phyloP scores from a whole-genome alignment of 768 basidiomycete species.

The Leccinum subgranulosum region DNA sequence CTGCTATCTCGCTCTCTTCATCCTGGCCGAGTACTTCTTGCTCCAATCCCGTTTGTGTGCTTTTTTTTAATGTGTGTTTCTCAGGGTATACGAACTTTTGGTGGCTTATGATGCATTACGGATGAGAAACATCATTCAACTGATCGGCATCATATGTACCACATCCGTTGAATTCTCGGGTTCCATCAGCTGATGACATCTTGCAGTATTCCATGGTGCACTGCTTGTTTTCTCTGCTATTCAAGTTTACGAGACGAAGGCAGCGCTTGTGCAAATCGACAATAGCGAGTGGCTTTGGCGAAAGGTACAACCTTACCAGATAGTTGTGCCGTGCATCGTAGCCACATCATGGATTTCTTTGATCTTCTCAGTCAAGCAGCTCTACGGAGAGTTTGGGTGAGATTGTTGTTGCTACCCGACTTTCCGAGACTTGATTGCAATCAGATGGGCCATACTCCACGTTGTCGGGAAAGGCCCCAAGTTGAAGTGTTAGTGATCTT shows the following conservation, averaged over 20 bases:
- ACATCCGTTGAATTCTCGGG: neutral
- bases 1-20: slow-evolving; percentile 82
- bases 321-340: slow-evolving; percentile 71
- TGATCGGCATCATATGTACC: slow-evolving; percentile 69
- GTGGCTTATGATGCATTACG: slow-evolving; percentile 85
- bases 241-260: slow-evolving; percentile 72
- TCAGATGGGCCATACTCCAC: slow-evolving; percentile 88
- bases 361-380: slow-evolving; percentile 63
- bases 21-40: slow-evolving; percentile 67
- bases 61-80: slow-evolving; percentile 5
- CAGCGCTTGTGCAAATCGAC: slow-evolving; percentile 46
- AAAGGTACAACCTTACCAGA: slow-evolving; percentile 61
- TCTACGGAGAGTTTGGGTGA: slow-evolving; percentile 83
- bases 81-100: slow-evolving; percentile 71
- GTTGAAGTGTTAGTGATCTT: slow-evolving; percentile 63
- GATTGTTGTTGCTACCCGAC: slow-evolving; percentile 17
- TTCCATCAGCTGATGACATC: slow-evolving; percentile 2
- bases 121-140: slow-evolving; percentile 73
- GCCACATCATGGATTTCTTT: slow-evolving; percentile 62
- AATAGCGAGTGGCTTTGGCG: slow-evolving; percentile 57
- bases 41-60: neutral
- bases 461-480: slow-evolving; percentile 82
- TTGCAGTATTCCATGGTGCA: slow-evolving; percentile 64
- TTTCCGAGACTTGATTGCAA: slow-evolving; percentile 1
- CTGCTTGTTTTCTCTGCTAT: slow-evolving; percentile 72